These are phyloP conservation scores for Xylaria sp. DNA, from an alignment of 2,329 filamentous ascomycete species.

Conservation along the genomic window DNA sequence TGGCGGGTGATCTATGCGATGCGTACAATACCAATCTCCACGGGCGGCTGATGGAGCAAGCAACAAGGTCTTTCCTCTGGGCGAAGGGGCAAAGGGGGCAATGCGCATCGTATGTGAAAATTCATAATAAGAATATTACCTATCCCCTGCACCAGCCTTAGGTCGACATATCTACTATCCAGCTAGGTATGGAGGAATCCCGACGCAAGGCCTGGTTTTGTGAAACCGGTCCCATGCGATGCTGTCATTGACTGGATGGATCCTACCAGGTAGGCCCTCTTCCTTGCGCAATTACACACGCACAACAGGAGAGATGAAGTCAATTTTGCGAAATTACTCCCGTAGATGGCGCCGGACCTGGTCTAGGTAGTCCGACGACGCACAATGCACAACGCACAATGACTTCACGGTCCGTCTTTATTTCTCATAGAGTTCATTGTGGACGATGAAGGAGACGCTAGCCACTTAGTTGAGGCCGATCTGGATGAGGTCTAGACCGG, in stretches of 20 bases:
- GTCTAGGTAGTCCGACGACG: constrained; percentile 15
- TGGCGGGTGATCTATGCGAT: not conserved
- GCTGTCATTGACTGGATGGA: constrained; percentile 27
- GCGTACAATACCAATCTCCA: constrained; percentile 9
- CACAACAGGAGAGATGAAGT: constrained; percentile 24
- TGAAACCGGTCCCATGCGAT: constrained; percentile 24
- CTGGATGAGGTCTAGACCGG: constrained; percentile 15
- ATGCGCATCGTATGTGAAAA: not conserved
- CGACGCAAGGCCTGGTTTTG: constrained; percentile 28
- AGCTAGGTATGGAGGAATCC: constrained; percentile 20
- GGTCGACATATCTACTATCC: not conserved
- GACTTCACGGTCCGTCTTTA: constrained; percentile 18
- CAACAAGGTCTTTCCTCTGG: constrained; percentile 1
- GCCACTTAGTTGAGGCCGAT: constrained; percentile 5
- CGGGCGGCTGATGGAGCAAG: constrained; percentile 24
- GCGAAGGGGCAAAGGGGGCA: not conserved
- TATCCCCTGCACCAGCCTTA: not conserved
- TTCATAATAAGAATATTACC: not conserved
- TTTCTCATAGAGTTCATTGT: not conserved
- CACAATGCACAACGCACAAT: constrained; percentile 13
- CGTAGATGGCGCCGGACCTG: constrained; percentile 14
- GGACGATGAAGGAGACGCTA: not conserved
- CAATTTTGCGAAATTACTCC: constrained; percentile 28
- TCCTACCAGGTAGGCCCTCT: constrained; percentile 4
- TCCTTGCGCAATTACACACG: constrained; percentile 12